These are phyloP conservation scores for Talinum fruticosum DNA, from an alignment of 148 eudicot genomes.

Conservation along the genomic window DNA sequence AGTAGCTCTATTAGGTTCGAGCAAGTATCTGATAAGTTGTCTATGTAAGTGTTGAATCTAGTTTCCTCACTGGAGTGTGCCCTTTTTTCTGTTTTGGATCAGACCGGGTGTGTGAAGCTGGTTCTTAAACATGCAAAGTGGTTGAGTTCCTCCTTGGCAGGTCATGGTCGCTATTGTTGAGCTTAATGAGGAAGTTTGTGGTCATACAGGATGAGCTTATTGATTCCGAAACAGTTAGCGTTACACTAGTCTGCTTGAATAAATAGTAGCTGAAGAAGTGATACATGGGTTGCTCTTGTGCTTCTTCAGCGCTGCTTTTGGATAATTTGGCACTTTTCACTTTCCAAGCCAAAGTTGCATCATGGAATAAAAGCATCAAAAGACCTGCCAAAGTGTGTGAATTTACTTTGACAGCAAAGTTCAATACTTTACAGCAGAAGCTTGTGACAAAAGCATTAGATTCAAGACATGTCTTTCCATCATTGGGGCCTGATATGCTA, in stretches of 20 bases:
- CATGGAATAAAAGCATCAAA: conserved; percentile 14
- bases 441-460: conserved; percentile 22
- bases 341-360: conserved; percentile 12
- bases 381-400: not conserved
- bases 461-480: conserved; percentile 18
- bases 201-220: not conserved
- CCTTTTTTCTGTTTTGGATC: not conserved
- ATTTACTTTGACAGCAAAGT: conserved; percentile 13
- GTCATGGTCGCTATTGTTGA: not conserved
- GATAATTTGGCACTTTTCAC: conserved; percentile 19
- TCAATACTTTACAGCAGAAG: conserved; percentile 11
- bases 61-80: not conserved
- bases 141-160: not conserved
- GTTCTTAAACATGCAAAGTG: not conserved
- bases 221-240: not conserved
- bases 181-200: not conserved
- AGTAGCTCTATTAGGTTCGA: not conserved
- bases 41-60: not conserved
- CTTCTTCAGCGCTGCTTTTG: conserved; percentile 24
- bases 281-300: conserved; percentile 35
- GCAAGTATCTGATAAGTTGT: not conserved
- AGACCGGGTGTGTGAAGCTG: not conserved
- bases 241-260: not conserved
- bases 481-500: conserved; percentile 10
- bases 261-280: conserved; percentile 16